Conservation (phyloP, 2,329 filamentous ascomycete genomes). For the Stachybotrys elegans region DNA sequence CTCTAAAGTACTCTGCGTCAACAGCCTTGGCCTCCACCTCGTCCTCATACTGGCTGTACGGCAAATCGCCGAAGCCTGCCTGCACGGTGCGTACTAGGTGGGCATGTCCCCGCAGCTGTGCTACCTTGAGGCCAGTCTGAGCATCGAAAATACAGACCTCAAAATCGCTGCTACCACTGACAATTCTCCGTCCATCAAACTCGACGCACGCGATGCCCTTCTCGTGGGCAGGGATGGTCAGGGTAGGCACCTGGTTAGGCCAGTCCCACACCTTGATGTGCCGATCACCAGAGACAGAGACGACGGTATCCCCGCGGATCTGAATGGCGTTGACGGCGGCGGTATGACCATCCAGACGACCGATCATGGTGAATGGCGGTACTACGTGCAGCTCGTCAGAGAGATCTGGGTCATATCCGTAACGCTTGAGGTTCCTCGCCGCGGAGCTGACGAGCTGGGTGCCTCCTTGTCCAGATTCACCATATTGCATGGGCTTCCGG, state of each 20-base stretch:
- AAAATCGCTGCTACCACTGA: slow-evolving; percentile 94
- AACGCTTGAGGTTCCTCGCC: slow-evolving; percentile 45
- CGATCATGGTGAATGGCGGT: slow-evolving; percentile 70
- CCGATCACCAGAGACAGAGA: slow-evolving; percentile 91
- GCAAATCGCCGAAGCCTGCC: slow-evolving; percentile 85
- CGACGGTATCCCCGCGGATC: slow-evolving; percentile 77
- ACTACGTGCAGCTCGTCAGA: slow-evolving; percentile 43
- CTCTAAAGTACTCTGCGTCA: slow-evolving; percentile 67
- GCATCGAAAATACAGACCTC: slow-evolving; percentile 94
- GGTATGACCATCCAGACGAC: slow-evolving; percentile 74
- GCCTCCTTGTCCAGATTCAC: slow-evolving; percentile 50
- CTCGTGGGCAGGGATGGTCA: slow-evolving; percentile 78
- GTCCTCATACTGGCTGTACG: slow-evolving; percentile 73
- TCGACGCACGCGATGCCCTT: slow-evolving; percentile 98
- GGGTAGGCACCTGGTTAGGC: slow-evolving; percentile 67
- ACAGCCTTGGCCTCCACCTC: slow-evolving; percentile 66
- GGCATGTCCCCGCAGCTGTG: slow-evolving; percentile 74
- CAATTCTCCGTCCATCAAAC: slow-evolving; percentile 87
- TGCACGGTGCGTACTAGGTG: slow-evolving; percentile 91
- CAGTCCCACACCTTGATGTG: slow-evolving; percentile 95
- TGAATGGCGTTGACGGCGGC: slow-evolving; percentile 97
- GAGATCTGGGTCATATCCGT: slow-evolving; percentile 47
- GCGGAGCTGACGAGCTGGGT: slow-evolving; percentile 40
- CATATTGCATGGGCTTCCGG: slow-evolving; percentile 59
- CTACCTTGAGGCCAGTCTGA: slow-evolving; percentile 79